Evolutionary conservation across 2,329 filamentous ascomycete genomes (phyloP).

Genomic region (Apiospora rasikravindrae): DNA sequence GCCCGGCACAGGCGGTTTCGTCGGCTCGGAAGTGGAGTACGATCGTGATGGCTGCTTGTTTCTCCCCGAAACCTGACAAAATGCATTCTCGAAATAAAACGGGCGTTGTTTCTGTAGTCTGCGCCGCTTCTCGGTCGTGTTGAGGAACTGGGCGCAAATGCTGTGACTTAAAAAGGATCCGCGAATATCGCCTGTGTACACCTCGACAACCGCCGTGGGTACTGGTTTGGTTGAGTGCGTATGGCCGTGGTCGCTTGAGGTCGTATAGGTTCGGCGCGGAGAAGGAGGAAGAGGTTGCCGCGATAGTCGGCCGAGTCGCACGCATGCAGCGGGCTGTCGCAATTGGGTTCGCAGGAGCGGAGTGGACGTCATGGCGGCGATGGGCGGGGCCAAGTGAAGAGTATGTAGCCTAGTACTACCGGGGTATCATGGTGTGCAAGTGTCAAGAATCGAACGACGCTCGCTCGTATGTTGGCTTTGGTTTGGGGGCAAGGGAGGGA

Average conservation of each 20-base stretch:
- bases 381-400: neutral
- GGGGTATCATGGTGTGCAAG: constrained; percentile 4
- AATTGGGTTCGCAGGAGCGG: neutral
- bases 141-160: too few species aligned
- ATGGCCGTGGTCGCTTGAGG: neutral
- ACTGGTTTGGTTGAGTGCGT: too few species aligned
- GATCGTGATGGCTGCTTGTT: neutral
- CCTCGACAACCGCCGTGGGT: too few species aligned
- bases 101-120: too few species aligned
- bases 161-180: too few species aligned
- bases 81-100: too few species aligned
- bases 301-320: neutral
- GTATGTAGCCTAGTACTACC: neutral
- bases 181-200: too few species aligned
- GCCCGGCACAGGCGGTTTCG: neutral
- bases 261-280: neutral
- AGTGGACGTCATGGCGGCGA: neutral
- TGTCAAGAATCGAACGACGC: neutral
- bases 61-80: neutral
- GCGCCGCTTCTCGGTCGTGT: too few species aligned
- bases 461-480: neutral
- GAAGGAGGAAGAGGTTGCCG: neutral
- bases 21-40: neutral
- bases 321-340: neutral
- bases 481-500: neutral